Conservation (phyloP, 2,329 filamentous ascomycete genomes). For the Fusarium mangiferae region DNA sequence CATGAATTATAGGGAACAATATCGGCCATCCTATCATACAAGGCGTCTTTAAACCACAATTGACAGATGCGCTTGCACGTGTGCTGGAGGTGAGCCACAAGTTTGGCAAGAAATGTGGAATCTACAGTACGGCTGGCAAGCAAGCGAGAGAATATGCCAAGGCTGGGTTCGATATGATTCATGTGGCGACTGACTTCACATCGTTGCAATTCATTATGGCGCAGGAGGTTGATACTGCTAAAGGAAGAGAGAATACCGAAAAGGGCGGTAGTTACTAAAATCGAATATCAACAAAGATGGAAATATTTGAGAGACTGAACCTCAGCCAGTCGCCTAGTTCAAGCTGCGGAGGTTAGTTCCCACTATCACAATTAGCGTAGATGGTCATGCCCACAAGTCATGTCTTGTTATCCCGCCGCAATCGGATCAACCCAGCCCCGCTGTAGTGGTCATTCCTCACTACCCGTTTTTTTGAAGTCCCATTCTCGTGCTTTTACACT, state of each 20-base stretch:
- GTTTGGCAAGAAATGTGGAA: not conserved
- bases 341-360: not conserved
- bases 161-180: not conserved
- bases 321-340: fast-evolving
- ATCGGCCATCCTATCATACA: not conserved
- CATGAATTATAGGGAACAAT: fast-evolving
- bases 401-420: too few relatives aligned
- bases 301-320: not conserved
- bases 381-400: too few relatives aligned
- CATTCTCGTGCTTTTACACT: too few relatives aligned
- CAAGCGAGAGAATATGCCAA: not conserved
- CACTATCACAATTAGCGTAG: not conserved
- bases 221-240: not conserved
- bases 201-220: not conserved
- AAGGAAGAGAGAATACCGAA: not conserved
- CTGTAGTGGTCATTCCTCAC: too few relatives aligned
- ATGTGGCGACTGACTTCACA: not conserved
- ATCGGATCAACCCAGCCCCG: too few relatives aligned
- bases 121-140: not conserved
- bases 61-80: not conserved
- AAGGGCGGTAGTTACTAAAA: not conserved
- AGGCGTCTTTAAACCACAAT: fast-evolving
- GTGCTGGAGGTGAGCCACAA: not conserved
- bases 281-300: fast-evolving
- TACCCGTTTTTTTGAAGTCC: too few relatives aligned